A percentile compares a stretch with the other conserved stretches of the same genome.
phyloP scores from a whole-genome alignment of 768 basidiomycete genomes.

The Auriculariales sp. region DNA sequence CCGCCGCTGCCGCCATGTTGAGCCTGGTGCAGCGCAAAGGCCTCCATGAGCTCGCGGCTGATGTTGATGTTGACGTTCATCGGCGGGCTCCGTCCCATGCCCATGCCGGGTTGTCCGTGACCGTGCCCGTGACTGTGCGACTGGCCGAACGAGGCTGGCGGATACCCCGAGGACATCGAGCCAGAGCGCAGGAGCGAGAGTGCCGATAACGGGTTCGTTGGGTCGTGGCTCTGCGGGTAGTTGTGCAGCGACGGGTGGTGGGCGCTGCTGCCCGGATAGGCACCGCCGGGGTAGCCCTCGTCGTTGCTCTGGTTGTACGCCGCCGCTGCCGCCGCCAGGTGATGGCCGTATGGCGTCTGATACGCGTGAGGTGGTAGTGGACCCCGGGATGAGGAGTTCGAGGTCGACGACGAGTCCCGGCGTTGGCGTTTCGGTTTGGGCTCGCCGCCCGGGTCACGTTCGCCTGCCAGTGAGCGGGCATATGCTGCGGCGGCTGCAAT shows the following conservation, averaged over 20 bases:
- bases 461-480: too few relatives aligned
- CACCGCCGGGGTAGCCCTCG: neutral
- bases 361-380: too few relatives aligned
- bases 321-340: too few relatives aligned
- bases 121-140: neutral
- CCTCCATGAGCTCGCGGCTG: neutral
- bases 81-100: neutral
- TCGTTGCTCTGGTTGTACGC: neutral
- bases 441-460: neutral
- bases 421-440: neutral
- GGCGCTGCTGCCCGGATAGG: neutral
- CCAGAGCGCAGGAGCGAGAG: neutral
- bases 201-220: neutral
- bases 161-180: neutral
- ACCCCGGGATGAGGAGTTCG: too few relatives aligned
- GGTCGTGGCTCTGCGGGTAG: neutral
- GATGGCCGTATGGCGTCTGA: too few relatives aligned
- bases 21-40: neutral
- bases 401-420: neutral
- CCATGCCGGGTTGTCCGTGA: neutral
- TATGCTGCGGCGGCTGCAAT: too few relatives aligned
- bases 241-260: neutral
- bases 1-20: neutral
- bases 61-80: slow-evolving; percentile 1
- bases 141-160: neutral